Evolutionary conservation across 257 asterid genomes (phyloP).

Genomic region (Cynanchum wilfordii): DNA sequence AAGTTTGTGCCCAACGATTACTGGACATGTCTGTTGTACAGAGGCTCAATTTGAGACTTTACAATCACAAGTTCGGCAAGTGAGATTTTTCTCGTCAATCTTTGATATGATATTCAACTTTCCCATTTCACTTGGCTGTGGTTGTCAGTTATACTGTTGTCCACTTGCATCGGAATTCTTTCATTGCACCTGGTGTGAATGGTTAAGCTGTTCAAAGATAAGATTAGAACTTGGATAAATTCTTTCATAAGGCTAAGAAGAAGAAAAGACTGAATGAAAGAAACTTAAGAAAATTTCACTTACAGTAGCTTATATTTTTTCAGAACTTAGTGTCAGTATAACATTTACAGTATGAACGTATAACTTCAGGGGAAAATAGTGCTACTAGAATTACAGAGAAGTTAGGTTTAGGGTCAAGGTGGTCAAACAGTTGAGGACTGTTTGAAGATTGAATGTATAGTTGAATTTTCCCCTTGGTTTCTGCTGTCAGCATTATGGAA

Average conservation of each 20-base stretch:
- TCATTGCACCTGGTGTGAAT: neutral
- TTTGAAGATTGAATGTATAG: neutral
- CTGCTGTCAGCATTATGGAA: neutral
- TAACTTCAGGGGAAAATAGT: neutral
- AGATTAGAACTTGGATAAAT: neutral
- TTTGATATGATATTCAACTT: neutral
- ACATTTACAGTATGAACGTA: neutral
- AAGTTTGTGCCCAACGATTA: slow-evolving; percentile 93
- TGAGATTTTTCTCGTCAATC: slow-evolving; percentile 30
- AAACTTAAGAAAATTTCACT: neutral
- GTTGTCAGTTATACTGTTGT: neutral
- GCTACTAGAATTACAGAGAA: neutral
- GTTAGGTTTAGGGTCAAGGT: neutral
- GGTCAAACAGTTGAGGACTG: neutral
- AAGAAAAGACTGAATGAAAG: neutral
- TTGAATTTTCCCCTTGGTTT: neutral
- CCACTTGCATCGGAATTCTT: neutral
- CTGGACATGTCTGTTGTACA: slow-evolving; percentile 89
- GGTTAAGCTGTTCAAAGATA: neutral
- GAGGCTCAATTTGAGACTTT: slow-evolving; percentile 79
- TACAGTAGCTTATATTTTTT: neutral
- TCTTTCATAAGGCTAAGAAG: neutral
- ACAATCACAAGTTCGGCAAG: slow-evolving; percentile 92
- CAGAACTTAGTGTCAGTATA: neutral
- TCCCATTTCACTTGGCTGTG: slow-evolving; percentile 1